Base-by-base conservation (phyloP, 495 filamentous ascomycete species). In the Trichoderma virens region DNA sequence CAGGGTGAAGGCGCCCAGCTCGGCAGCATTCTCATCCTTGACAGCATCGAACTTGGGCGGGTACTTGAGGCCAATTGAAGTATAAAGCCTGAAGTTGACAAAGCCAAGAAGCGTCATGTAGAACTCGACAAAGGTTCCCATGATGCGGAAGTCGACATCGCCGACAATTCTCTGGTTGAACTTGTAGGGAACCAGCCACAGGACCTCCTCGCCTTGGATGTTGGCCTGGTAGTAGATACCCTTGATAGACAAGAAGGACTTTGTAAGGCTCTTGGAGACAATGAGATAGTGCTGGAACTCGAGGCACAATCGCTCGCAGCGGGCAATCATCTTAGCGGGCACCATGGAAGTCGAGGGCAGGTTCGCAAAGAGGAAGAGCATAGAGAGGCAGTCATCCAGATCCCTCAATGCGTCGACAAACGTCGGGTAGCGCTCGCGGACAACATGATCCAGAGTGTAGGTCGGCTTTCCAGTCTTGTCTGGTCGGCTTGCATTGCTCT, bases 171-270 rank as follows among this genome's bases (percentile, higher is more conserved):
- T 79, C 78, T 97, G 95, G 67, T 97, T 96, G 76, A 98, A 98
- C 67, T 89, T 88, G 79, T 98, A 98, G 2, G 94, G 94, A 3
- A 97, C 94, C 23, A 98, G 80, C 94, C 94, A 98, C 72, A 98
- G 80, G 61, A 98, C 88, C 69, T 98, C 94, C 75, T 98, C 93
- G n/a, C 93, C 93, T 72, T 97, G 92, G 60, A 98, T 93, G 59
- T 90, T 98, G 8, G 93, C 95, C 79, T 98, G 95, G 77, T 98
- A 98, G 78, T 98, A 98, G 70, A 98, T 97, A 71, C 94, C 94
- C 81, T 98, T 98, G 76, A 98, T 98, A 1, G 91, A 96, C 61
- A 98, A 81, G 78, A 98, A 98, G 6, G 91, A 95, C 77, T 96
- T 97, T 70, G 91, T 88, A 63, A 98, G 80, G 60, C 89, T 90